Evolutionary conservation across 441 rosid species (phyloP).

Genomic region (Flueggea neowawraea): DNA sequence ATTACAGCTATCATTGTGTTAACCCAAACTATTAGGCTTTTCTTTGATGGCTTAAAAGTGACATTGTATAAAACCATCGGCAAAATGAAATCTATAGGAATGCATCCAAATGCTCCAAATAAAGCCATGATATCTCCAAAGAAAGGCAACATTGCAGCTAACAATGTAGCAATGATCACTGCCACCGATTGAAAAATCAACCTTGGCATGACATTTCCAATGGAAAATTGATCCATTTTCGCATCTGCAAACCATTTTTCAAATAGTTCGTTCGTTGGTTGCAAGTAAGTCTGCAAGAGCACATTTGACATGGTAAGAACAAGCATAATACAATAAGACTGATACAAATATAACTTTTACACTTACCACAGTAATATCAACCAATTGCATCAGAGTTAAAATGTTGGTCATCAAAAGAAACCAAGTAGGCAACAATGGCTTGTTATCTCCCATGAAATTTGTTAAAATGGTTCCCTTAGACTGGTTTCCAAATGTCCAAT

Average conservation of each 20-base stretch:
- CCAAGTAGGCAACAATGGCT: constrained; percentile 45
- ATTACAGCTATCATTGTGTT: constrained; percentile 31
- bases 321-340: neutral
- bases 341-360: neutral
- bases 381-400: constrained; percentile 40
- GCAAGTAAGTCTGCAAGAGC: constrained; percentile 39
- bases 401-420: constrained; percentile 43
- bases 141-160: constrained; percentile 59
- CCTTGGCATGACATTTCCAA: constrained; percentile 42
- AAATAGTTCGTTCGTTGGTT: constrained; percentile 48
- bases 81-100: constrained; percentile 49
- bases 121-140: constrained; percentile 58
- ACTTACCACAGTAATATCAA: constrained; percentile 39
- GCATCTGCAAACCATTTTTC: constrained; percentile 45
- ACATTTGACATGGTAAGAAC: neutral
- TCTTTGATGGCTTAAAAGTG: constrained; percentile 44
- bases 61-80: constrained; percentile 45
- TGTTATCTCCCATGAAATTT: constrained; percentile 37
- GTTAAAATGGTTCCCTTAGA: constrained; percentile 25
- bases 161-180: constrained; percentile 19
- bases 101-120: constrained; percentile 53
- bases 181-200: constrained; percentile 33
- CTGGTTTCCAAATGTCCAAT: constrained; percentile 56
- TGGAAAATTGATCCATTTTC: constrained; percentile 34
- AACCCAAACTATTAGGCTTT: constrained; percentile 31